Evolutionary conservation across 2,329 filamentous ascomycete genomes (phyloP).

Genomic region (Penicillium brevicompactum): DNA sequence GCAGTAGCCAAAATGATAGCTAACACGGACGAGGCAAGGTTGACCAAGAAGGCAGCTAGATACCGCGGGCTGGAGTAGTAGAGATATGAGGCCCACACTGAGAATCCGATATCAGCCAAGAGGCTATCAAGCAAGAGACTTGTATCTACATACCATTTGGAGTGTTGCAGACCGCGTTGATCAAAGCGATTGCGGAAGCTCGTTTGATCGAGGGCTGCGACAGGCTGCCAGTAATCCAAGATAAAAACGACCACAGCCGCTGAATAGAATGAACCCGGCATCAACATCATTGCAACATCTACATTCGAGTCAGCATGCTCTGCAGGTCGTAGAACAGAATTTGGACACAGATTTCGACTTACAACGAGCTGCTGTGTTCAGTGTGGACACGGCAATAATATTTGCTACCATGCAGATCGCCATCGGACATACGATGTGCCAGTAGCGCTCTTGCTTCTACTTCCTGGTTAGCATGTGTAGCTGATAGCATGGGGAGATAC

Average conservation of each 20-base stretch:
- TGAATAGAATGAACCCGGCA: constrained; percentile 18
- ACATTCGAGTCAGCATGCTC: background rate
- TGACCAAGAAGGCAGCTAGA: constrained; percentile 25
- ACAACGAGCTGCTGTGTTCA: constrained; percentile 30
- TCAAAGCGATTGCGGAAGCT: constrained; percentile 18
- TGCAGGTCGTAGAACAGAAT: too few species aligned
- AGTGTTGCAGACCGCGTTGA: constrained; percentile 19
- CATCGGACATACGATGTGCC: constrained; percentile 30
- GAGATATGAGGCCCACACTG: constrained; percentile 28
- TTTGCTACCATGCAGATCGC: constrained; percentile 30
- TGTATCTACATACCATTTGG: constrained; percentile 13
- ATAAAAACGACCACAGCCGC: constrained; percentile 16
- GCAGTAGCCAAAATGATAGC: constrained; percentile 22
- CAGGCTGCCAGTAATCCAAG: constrained; percentile 15
- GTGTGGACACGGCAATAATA: constrained; percentile 33
- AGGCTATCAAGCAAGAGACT: background rate
- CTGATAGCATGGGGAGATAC: background rate
- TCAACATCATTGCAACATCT: constrained; percentile 37
- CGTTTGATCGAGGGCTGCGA: constrained; percentile 18
- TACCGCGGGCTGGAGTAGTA: constrained; percentile 26
- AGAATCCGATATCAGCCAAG: background rate
- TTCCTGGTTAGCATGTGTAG: background rate
- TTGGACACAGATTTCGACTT: background rate
- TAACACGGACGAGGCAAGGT: constrained; percentile 20
- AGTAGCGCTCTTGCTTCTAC: constrained; percentile 28